Evolutionary conservation across 169 alveolate genomes (phyloP).

Genomic region (Eimeria zaria): DNA sequence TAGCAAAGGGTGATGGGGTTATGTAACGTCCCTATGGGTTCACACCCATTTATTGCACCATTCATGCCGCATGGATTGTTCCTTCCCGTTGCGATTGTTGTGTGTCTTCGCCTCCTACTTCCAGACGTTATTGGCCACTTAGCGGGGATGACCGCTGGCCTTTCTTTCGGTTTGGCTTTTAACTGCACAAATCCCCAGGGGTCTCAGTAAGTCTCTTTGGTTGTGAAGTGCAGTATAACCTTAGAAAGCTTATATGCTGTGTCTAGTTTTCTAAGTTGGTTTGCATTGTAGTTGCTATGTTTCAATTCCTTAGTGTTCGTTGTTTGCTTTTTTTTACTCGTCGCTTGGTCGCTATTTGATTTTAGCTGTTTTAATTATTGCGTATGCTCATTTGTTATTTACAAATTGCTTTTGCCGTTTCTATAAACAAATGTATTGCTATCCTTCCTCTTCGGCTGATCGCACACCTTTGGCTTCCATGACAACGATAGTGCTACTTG

Average conservation of each 20-base stretch:
- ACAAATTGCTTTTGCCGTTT: neutral
- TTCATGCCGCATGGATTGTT: neutral
- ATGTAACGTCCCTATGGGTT: too few species aligned
- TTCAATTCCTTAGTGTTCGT: too few species aligned
- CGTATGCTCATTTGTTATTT: too few species aligned
- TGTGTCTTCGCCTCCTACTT: neutral
- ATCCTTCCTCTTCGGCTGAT: neutral
- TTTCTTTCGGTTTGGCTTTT: constrained; percentile 54
- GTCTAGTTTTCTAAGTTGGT: too few species aligned
- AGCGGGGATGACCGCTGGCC: constrained; percentile 57
- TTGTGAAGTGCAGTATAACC: neutral
- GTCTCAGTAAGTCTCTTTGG: neutral
- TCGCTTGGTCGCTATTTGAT: too few species aligned
- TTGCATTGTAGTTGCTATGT: too few species aligned
- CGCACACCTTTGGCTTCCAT: neutral
- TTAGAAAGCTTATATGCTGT: too few species aligned
- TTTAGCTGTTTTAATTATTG: too few species aligned
- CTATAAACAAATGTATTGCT: neutral
- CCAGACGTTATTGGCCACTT: constrained; percentile 55
- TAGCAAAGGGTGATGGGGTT: neutral
- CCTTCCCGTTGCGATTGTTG: neutral
- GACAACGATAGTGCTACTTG: neutral
- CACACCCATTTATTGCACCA: neutral
- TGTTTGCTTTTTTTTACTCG: too few species aligned
- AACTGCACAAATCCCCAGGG: constrained; percentile 4